Evolutionary conservation across 1,284 basidiomycete genomes (phyloP), one percentile per base, ranked within the genome.

Genomic region (Phellopilus nigrolimitatus): DNA sequence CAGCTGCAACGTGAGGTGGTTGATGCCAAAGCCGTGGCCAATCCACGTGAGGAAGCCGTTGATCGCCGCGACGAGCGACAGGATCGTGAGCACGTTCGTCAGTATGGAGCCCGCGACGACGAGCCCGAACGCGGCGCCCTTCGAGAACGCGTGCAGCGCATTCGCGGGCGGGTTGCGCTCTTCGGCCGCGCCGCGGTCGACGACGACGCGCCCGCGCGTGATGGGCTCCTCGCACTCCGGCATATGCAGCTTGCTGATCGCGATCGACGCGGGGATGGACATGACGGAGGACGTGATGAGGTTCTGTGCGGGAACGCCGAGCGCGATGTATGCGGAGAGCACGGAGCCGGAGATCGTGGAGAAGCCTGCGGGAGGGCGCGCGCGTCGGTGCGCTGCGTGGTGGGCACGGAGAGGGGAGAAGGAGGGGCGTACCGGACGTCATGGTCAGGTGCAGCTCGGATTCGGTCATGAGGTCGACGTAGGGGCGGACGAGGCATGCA

Each of bases 191-290:
- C 88, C 88, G 58, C 88, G 83, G 65, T 91, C 86, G 50, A 95
- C 77, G 51, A 85, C 77, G 56, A 93, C 78, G 27, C 71, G 78
- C 15, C 92, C 92, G 47, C 88, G 82, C 28, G 93, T 95, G 50
- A 93, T 76, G 40, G 92, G 89, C 61, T 89, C 86, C 42, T 93
- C 89, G 38, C 75, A 68, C 70, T 95, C 92, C 2, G 92, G 92
- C 17, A 84, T 62, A 43, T 91, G 84, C 61, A 94, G 72, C 71
- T 95, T 95, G 65, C 84, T 86, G 59, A 95, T 92, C 2, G 92
- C 81, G 64, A 95, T 92, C 9, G 91, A 92, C 1, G 93, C 92
- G 8, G 92, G 92, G 61, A 95, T 95, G 64, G 85, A 89, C 92
- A 95, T 95, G 59, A 95, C 87, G 8, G 89, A 92, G 3, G 92